Base-by-base conservation (phyloP, 1,139 yeast genomes). In the Saccharomyces pastorianus region DNA sequence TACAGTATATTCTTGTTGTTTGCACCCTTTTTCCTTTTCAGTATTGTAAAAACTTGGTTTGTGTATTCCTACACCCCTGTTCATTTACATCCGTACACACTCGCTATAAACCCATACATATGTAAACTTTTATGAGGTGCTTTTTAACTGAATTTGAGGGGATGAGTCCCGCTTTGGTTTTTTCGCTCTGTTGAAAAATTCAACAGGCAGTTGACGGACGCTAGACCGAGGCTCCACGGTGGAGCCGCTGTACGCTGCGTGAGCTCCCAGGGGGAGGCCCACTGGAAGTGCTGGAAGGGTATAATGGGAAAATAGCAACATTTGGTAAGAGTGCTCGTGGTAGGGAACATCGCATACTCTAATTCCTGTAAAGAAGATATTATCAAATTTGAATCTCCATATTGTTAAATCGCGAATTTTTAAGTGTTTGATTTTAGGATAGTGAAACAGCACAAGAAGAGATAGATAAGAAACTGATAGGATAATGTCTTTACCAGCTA, bases 401-500 rank as follows among this genome's bases (percentile, higher is more conserved):
- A 34, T 34, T 34, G 42, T 7, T 8, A 34, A 34, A 14, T 34
- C 42, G 42, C 42, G 42, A 34, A 7, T 14, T 14, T 14, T 34
- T 6, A 34, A 34, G 42, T 34, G 20, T 34, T 25, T 34, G 14
- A 32, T 34, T 34, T 14, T 34, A 34, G 20, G 42, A 34, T 34
- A 34, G 13, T 6, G 42, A 34, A 34, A 34, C 2, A 34, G 42
- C 42, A 55, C 56, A 56, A 57, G 61, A 61, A 60, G 59, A 61
- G 55, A 60, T 60, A 65, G 65, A 61, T 57, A 60, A 58, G 55
- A 56, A 55, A 58, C 49, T 54, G 60, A 55, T 55, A 62, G 63
- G 66, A 73, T 65, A 67, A 86, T 86, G 95, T 85, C 93, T 75
- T 79, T 82, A 78, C 88, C 88, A 79, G 89, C 88, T 81, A 83